phyloP scores from a whole-genome alignment of 148 eudicot genomes.

The Pharnaceum exiguum region DNA sequence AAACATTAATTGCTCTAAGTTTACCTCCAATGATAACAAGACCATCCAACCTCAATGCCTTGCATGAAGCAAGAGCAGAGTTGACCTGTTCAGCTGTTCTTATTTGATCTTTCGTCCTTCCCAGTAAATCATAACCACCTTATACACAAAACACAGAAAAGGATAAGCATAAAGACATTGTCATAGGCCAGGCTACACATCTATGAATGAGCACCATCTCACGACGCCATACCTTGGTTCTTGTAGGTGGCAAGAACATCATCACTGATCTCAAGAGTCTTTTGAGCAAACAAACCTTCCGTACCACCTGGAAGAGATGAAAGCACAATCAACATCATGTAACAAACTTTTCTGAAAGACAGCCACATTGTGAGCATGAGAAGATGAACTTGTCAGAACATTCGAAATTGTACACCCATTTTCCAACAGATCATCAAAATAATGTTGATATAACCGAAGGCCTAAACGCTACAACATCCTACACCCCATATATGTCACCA shows the following conservation, averaged over 20 bases:
- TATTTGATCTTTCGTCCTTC: slow-evolving; percentile 94
- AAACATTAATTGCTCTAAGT: neutral
- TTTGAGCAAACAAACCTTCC: slow-evolving; percentile 91
- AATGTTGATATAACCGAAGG: no score
- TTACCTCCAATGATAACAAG: slow-evolving; percentile 94
- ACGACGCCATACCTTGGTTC: slow-evolving; percentile 65
- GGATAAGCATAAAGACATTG: neutral
- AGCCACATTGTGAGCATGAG: neutral
- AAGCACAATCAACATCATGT: neutral
- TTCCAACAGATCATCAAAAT: no score
- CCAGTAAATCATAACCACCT: slow-evolving; percentile 97
- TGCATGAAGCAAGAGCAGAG: slow-evolving; percentile 85
- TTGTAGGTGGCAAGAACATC: slow-evolving; percentile 79
- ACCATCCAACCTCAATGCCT: slow-evolving; percentile 74
- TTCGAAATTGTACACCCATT: neutral
- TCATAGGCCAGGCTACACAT: neutral
- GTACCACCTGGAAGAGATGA: slow-evolving; percentile 71
- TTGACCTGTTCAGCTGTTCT: slow-evolving; percentile 91
- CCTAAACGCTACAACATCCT: no score
- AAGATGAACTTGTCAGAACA: neutral
- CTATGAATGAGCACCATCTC: slow-evolving; percentile 7
- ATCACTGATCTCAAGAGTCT: slow-evolving; percentile 78
- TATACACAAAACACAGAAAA: slow-evolving; percentile 8
- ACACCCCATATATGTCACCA: no score
- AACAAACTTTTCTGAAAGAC: neutral